phyloP scores from a whole-genome alignment of 2,329 filamentous ascomycete species.

The Aureobasidium sp. region DNA sequence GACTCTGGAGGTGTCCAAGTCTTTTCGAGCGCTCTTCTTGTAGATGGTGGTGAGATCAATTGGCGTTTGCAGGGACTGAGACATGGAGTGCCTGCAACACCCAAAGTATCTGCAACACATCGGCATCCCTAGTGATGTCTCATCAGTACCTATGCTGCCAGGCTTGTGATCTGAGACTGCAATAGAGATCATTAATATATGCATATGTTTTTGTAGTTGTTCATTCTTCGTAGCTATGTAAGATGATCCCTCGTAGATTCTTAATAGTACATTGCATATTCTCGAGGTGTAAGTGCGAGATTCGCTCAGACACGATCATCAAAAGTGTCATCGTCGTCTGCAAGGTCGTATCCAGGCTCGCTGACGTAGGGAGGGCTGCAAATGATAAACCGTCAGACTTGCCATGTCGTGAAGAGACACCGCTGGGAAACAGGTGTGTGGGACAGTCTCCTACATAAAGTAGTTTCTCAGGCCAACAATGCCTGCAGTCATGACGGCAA shows the following conservation, averaged over 20 bases:
- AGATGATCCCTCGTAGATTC: not conserved
- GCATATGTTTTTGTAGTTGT: not conserved
- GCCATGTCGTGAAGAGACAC: not conserved
- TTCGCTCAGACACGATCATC: slow-evolving; percentile 18
- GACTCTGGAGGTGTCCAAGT: not conserved
- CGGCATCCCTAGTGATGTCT: not conserved
- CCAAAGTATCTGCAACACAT: not conserved
- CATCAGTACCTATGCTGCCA: not conserved
- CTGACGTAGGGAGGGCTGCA: slow-evolving; percentile 27
- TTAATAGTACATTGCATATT: not conserved
- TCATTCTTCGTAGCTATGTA: slow-evolving; percentile 2
- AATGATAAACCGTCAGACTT: not conserved
- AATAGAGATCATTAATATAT: not conserved
- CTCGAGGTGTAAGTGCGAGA: not conserved
- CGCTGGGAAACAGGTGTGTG: not conserved
- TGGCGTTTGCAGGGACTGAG: not conserved
- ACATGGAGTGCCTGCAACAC: not conserved
- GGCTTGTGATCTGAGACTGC: not conserved
- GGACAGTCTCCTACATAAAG: slow-evolving; percentile 38
- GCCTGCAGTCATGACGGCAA: slow-evolving; percentile 46
- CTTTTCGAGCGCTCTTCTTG: not conserved
- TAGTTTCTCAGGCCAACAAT: slow-evolving; percentile 49
- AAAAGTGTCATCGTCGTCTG: slow-evolving; percentile 24
- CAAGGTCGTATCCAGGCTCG: slow-evolving; percentile 21
- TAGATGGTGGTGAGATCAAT: not conserved